Percentiles rank a stretch among this genome's conserved stretches.
Evolutionary conservation across 1,284 basidiomycete genomes (phyloP).

Genomic region (Rugiboletus extremiorientalis): DNA sequence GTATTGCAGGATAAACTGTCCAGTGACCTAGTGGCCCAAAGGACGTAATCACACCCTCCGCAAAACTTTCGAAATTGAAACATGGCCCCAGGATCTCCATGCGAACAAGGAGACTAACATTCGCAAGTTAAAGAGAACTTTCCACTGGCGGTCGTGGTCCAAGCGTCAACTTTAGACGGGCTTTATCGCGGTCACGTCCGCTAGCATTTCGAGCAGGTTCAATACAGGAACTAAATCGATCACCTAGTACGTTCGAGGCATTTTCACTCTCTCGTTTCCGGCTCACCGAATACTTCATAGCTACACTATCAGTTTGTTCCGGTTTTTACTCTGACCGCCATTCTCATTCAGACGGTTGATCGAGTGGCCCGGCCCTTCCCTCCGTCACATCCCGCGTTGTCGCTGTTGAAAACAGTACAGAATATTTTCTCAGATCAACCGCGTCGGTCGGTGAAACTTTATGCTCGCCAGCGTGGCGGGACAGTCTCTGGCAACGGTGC

Average conservation of each 20-base stretch:
- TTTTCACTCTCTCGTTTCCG: neutral
- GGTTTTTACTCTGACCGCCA: neutral
- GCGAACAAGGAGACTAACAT: constrained; percentile 8
- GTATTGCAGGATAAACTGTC: constrained; percentile 57
- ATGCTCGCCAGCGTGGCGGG: constrained; percentile 39
- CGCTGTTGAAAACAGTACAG: constrained; percentile 68
- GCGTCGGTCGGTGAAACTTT: constrained; percentile 36
- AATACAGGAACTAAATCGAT: constrained; percentile 59
- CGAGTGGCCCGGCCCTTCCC: constrained; percentile 57
- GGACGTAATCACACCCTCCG: constrained; percentile 55
- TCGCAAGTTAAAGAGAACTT: constrained; percentile 43
- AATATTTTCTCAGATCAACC: constrained; percentile 41
- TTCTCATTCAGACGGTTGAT: constrained; percentile 48
- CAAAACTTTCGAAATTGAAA: constrained; percentile 49
- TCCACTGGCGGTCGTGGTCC: constrained; percentile 55
- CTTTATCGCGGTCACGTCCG: constrained; percentile 56
- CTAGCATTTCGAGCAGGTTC: constrained; percentile 74
- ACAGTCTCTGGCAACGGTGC: constrained; percentile 37
- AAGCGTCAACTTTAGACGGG: constrained; percentile 70
- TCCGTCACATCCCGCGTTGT: constrained; percentile 63
- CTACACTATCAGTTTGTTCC: constrained; percentile 36
- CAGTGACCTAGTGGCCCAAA: constrained; percentile 51
- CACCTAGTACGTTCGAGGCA: constrained; percentile 51
- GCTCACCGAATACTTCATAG: constrained; percentile 11
- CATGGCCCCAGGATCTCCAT: constrained; percentile 9